A percentile compares a stretch with the other conserved stretches of the same genome.
Evolutionary conservation across 2,329 filamentous ascomycete species (phyloP).

Genomic region (Rhexocercosporidium sp.): DNA sequence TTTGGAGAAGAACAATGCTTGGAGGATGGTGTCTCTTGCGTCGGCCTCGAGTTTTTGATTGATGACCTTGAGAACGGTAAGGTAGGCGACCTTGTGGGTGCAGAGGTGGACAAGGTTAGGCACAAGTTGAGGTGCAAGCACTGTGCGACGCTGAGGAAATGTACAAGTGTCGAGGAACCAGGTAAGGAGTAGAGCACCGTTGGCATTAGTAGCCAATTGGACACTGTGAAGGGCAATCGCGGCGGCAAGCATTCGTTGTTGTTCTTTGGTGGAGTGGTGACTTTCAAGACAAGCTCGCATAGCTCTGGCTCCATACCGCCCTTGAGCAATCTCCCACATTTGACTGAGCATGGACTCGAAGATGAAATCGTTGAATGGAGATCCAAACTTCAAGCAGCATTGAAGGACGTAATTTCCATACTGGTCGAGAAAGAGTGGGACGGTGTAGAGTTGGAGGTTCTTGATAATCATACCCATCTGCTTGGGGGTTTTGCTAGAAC

Average conservation of each 20-base stretch:
- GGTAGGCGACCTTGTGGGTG: conserved; percentile 97
- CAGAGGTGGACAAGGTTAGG: conserved; percentile 94
- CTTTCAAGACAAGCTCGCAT: conserved; percentile 98
- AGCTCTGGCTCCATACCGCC: conserved; percentile 90
- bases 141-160: conserved; percentile 88
- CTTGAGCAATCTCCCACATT: conserved; percentile 93
- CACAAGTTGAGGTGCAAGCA: conserved; percentile 88
- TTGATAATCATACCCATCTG: conserved; percentile 89
- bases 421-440: conserved; percentile 94
- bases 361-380: conserved; percentile 92
- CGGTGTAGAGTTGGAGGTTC: conserved; percentile 81
- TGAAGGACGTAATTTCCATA: conserved; percentile 99
- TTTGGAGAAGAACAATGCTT: conserved; percentile 89
- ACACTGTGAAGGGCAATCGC: conserved; percentile 97
- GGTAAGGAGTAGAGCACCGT: conserved; percentile 89
- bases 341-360: conserved; percentile 96
- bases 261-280: conserved; percentile 92
- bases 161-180: conserved; percentile 99
- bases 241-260: conserved; percentile 92
- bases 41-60: conserved; percentile 96
- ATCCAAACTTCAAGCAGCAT: conserved; percentile 89
- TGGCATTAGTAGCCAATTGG: conserved; percentile 93
- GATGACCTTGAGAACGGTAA: conserved; percentile 97
- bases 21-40: conserved; percentile 86
- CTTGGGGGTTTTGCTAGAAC: conserved; percentile 37